Evolutionary conservation across 2,329 filamentous ascomycete species (phyloP).

Genomic region (Neofusicoccum sp.): DNA sequence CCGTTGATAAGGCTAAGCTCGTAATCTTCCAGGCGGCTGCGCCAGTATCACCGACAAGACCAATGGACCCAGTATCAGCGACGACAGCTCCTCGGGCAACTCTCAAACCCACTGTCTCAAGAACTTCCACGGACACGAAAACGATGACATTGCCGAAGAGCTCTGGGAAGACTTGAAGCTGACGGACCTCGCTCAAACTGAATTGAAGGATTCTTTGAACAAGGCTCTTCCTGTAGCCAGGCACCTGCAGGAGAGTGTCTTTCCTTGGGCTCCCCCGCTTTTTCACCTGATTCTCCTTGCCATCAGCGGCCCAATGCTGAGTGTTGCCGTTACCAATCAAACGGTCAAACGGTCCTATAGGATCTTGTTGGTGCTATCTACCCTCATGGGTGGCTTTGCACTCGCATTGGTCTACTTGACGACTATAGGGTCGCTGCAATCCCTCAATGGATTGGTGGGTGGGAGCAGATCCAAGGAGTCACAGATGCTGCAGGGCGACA

Average conservation of each 20-base stretch:
- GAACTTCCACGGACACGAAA: background rate
- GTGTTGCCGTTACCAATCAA: background rate
- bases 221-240: background rate
- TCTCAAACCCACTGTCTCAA: background rate
- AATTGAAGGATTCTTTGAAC: background rate
- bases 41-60: background rate
- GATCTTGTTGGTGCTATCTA: background rate
- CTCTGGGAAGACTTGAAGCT: background rate
- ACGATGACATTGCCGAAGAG: background rate
- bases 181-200: background rate
- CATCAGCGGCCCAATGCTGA: background rate
- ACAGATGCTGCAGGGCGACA: background rate
- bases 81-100: background rate
- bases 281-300: background rate
- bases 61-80: background rate
- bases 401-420: background rate
- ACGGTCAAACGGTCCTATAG: background rate
- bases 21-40: background rate
- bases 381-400: background rate
- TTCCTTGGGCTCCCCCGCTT: background rate
- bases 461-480: background rate
- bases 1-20: background rate
- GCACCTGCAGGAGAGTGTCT: background rate
- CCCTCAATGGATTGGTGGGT: background rate
- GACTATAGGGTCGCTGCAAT: background rate